Conservation (phyloP, 441 rosid species). For the Gossypium schwendimanii region DNA sequence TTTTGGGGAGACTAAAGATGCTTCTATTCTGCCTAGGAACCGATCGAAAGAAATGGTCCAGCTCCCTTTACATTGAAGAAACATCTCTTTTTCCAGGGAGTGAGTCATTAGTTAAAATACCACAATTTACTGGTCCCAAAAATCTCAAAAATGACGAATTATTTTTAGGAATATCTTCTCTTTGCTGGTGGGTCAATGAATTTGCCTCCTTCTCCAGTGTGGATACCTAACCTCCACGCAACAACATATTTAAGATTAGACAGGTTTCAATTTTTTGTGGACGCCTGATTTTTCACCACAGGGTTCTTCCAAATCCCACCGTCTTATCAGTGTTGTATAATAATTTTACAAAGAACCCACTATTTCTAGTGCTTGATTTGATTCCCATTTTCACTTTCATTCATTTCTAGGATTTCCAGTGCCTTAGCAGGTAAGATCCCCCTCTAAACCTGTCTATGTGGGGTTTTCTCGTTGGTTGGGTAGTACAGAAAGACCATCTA, state of each 20-base stretch:
- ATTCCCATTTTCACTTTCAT: not conserved
- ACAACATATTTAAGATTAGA: not conserved
- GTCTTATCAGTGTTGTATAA: not conserved
- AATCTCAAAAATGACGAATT: not conserved
- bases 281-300: not conserved
- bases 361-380: not conserved
- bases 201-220: not conserved
- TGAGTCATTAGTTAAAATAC: not conserved
- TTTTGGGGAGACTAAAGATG: not conserved
- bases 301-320: slow-evolving; percentile 1
- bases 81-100: not conserved
- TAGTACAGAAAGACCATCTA: not conserved
- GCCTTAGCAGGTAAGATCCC: not conserved
- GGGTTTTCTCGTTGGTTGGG: not conserved
- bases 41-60: slow-evolving; percentile 1
- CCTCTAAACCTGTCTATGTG: not conserved
- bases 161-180: not conserved
- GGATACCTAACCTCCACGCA: slow-evolving; percentile 15
- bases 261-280: not conserved
- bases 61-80: not conserved
- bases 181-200: not conserved
- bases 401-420: not conserved
- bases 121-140: slow-evolving; percentile 9
- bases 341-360: not conserved
- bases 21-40: not conserved